phyloP scores from a whole-genome alignment of 805 yeast genomes.

The Wickerhamiella spandovensis region DNA sequence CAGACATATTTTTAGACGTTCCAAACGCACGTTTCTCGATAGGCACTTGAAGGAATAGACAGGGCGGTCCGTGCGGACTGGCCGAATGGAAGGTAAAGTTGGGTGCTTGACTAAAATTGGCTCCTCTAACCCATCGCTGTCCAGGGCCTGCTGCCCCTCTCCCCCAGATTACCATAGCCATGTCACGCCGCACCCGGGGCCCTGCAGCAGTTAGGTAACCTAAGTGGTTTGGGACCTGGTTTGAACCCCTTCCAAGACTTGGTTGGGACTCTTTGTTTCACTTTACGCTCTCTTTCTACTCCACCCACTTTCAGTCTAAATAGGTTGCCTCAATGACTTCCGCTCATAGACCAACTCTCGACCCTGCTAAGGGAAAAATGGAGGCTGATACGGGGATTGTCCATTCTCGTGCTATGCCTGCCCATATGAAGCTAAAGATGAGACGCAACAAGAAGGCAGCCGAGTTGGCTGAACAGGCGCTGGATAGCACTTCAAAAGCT shows the following conservation, averaged over 20 bases:
- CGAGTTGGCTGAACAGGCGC: neutral
- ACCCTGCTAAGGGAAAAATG: conserved; percentile 14
- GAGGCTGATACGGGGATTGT: conserved; percentile 11
- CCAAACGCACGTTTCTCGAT: neutral
- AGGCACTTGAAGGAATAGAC: neutral
- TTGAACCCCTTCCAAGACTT: no score
- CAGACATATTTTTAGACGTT: neutral
- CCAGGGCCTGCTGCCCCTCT: no score
- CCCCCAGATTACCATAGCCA: neutral
- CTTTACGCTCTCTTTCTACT: no score
- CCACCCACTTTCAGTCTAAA: no score
- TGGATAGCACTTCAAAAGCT: no score
- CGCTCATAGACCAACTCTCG: conserved; percentile 16
- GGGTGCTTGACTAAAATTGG: neutral
- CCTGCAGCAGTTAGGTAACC: neutral
- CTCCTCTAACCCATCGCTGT: neutral
- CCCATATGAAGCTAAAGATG: conserved; percentile 14
- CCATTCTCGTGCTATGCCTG: conserved; percentile 14
- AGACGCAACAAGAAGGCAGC: conserved; percentile 1
- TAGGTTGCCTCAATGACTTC: neutral
- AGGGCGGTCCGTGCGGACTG: neutral
- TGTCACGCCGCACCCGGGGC: neutral
- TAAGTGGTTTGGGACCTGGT: no score
- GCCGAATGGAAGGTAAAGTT: neutral
- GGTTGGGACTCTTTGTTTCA: no score